Base-by-base conservation (phyloP, 306 rosid genomes). In the Myrica gale region DNA sequence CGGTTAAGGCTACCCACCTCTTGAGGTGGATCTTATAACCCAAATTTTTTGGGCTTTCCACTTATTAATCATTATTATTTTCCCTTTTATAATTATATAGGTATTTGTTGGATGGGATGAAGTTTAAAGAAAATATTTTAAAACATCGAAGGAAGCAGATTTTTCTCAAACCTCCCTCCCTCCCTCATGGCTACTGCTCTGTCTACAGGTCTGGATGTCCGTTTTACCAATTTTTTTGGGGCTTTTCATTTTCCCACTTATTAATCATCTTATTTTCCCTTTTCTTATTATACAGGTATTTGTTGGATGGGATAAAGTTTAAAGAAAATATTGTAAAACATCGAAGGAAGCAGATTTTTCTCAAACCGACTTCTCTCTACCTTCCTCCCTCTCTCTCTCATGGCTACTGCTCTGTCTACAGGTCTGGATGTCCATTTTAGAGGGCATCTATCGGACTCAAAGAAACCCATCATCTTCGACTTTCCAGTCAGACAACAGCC, bases 361-460 rank as follows among this genome's bases (percentile, higher is more conserved):
- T 71, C 65, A 20, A 17, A 53, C 46, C 1, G 0, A 8, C 3
- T 19, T 16, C 66, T 26, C 68, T 57, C 39, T 68, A 71, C 73
- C 20, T 37, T 10, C 8, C 19, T 26, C 43, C 2, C 67, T 26
- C 7, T 41, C 19, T 26, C 39, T 21, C 21, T n/a, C 68, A 90
- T 92, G 96, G 95, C 99, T 53, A 62, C 90, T 71, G 76, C 97
- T 46, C 82, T 90, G 4, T 84, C 96, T 7, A 78, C 89, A 5
- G 57, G 80, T 4, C 50, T 88, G 9, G 94, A 88, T 75, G 83
- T 90, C 57, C 86, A 78, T 60, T 84, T 87, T 50, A 41, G 86
- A 5, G 85, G 79, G 17, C 84, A 84, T 68, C 68, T 55, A 41
- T 76, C 90, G 0, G 86, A 89, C 72, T 11, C 89, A n/a, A 90